phyloP scores from a whole-genome alignment of 805 yeast species.

The Wickerhamomyces bisporus region DNA sequence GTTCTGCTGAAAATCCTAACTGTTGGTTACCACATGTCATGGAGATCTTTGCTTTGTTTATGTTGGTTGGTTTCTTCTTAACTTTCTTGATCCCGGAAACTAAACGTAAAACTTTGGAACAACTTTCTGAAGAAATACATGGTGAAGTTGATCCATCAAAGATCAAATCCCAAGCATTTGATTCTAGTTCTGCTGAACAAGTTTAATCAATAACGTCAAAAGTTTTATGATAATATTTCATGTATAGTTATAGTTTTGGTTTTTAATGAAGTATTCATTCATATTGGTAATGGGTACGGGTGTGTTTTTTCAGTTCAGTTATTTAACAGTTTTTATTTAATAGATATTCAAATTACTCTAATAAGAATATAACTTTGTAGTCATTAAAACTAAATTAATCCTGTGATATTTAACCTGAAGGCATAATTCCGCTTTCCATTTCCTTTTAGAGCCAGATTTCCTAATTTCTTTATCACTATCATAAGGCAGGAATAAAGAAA shows the following conservation, averaged over 20 bases:
- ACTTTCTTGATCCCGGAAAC: conserved; percentile 82
- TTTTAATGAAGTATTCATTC: no score
- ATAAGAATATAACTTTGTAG: no score
- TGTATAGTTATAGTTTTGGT: neutral
- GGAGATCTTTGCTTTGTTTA: conserved; percentile 90
- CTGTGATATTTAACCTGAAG: no score
- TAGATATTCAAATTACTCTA: no score
- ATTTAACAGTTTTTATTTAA: no score
- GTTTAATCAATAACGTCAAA: conserved; percentile 6
- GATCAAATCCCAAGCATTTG: conserved; percentile 13
- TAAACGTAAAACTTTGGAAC: conserved; percentile 85
- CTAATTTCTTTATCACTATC: no score
- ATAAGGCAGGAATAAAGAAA: no score
- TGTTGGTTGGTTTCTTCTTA: conserved; percentile 70
- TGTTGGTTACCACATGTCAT: conserved; percentile 90
- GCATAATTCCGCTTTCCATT: no score
- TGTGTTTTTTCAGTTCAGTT: neutral
- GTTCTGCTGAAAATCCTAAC: conserved; percentile 48
- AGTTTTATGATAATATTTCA: neutral
- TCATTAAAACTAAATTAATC: no score
- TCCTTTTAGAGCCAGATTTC: no score
- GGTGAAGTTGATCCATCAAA: conserved; percentile 63
- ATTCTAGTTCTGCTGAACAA: conserved; percentile 16
- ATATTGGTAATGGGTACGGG: no score
- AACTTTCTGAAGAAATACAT: conserved; percentile 73